Percentiles rank a stretch among this genome's conserved stretches.
These are phyloP conservation scores for Pseudocercospora fijiensis DNA, from an alignment of 2,329 filamentous ascomycete genomes.

Conservation along the genomic window DNA sequence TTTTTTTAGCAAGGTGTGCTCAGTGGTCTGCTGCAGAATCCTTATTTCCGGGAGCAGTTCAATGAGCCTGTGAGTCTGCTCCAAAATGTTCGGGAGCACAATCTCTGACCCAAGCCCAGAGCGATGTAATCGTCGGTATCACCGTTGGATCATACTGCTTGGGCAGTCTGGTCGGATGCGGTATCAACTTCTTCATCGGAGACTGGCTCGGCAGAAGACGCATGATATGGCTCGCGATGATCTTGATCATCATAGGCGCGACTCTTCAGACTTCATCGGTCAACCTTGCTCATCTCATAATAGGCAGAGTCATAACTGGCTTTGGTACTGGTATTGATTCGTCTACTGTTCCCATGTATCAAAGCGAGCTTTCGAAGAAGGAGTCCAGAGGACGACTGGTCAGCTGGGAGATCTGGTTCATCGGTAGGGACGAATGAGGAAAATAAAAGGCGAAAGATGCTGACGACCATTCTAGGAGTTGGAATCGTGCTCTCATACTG, in stretches of 20 bases:
- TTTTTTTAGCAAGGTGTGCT: conserved; percentile 22
- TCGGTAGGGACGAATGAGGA: neutral
- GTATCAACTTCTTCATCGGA: conserved; percentile 50
- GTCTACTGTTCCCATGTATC: conserved; percentile 43
- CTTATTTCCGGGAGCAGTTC: conserved; percentile 25
- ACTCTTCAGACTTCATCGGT: conserved; percentile 39
- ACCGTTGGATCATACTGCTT: conserved; percentile 55
- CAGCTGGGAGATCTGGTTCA: conserved; percentile 33
- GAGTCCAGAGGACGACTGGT: conserved; percentile 31
- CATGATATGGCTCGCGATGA: conserved; percentile 50
- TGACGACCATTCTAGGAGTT: neutral
- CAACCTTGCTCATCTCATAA: conserved; percentile 47
- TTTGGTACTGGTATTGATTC: conserved; percentile 47
- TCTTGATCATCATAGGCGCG: conserved; percentile 51
- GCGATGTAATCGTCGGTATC: conserved; percentile 33
- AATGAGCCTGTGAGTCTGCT: conserved; percentile 18
- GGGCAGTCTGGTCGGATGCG: conserved; percentile 59
- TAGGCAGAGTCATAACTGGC: conserved; percentile 49
- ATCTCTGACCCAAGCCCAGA: neutral
- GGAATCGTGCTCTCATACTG: conserved; percentile 25
- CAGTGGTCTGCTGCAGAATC: conserved; percentile 26
- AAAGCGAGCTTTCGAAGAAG: conserved; percentile 44
- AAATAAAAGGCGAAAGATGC: neutral
- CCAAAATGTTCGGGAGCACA: conserved; percentile 15
- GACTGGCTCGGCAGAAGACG: conserved; percentile 52